Percentiles rank a stretch among this genome's conserved stretches.
Conservation (phyloP, 129 eudicot genomes). For the Solidago caesia region DNA sequence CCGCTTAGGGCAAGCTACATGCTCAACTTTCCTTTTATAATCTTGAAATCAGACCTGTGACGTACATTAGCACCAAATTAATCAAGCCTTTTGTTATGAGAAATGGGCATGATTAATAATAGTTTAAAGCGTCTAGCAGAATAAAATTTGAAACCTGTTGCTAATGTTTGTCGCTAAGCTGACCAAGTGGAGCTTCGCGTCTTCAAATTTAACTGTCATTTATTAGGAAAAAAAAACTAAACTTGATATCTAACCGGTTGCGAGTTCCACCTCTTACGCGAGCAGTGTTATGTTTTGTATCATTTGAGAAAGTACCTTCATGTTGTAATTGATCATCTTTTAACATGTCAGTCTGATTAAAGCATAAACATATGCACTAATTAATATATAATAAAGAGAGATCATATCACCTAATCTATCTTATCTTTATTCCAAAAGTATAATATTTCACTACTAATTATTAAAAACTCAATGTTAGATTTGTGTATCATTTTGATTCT, state of each 20-base stretch:
- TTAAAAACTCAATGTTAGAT: slow-evolving; percentile 6
- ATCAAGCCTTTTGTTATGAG: too few relatives aligned
- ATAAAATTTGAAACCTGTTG: too few relatives aligned
- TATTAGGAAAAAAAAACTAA: background rate
- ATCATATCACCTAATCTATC: slow-evolving; percentile 27
- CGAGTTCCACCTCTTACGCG: background rate
- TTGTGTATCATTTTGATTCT: slow-evolving; percentile 11
- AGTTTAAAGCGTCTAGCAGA: too few relatives aligned
- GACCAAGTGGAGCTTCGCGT: background rate
- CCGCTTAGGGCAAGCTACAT: too few relatives aligned
- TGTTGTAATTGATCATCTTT: background rate
- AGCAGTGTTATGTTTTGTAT: background rate
- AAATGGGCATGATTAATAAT: too few relatives aligned
- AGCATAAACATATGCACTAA: slow-evolving; percentile 18
- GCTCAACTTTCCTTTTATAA: too few relatives aligned
- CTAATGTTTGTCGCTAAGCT: too few relatives aligned
- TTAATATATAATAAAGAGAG: slow-evolving; percentile 2
- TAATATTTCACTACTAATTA: slow-evolving; percentile 23
- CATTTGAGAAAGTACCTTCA: background rate
- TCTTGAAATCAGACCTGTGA: too few relatives aligned
- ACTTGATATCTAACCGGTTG: background rate
- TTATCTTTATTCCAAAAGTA: slow-evolving; percentile 23
- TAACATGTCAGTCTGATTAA: slow-evolving; percentile 10
- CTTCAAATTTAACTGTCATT: background rate
- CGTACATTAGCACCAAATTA: too few relatives aligned